Evolutionary conservation across 2,329 filamentous ascomycete genomes (phyloP).

Genomic region (Trichoderma oligosporum): DNA sequence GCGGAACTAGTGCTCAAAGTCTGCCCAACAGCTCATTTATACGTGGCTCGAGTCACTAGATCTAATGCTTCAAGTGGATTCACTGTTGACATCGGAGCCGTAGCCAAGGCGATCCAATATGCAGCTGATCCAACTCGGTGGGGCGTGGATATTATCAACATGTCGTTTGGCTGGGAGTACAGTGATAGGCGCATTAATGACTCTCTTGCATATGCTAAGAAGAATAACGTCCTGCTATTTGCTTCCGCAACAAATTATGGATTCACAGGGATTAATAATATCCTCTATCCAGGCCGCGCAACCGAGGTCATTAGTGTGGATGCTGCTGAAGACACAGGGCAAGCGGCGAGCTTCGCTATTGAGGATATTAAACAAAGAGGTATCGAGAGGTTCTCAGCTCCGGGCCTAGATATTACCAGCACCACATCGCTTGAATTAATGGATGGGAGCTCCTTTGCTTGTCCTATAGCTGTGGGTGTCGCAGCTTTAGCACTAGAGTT

Average conservation of each 20-base stretch:
- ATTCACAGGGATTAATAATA: not conserved
- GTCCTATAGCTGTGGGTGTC: not conserved
- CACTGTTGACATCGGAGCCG: not conserved
- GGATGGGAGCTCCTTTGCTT: conserved; percentile 1
- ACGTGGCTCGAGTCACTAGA: not conserved
- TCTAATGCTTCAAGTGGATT: not conserved
- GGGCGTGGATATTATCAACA: conserved; percentile 5
- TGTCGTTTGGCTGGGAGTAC: not conserved
- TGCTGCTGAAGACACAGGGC: not conserved
- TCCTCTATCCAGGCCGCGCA: not conserved
- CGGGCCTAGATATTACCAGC: not conserved
- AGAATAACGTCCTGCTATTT: not conserved
- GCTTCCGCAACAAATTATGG: not conserved
- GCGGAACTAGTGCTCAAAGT: not conserved
- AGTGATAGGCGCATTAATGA: not conserved
- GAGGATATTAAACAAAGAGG: not conserved
- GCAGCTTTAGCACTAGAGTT: not conserved
- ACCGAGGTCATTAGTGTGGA: not conserved
- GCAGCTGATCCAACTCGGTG: not conserved
- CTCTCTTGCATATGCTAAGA: not conserved
- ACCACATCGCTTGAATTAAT: not conserved
- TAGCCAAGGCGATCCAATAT: not conserved
- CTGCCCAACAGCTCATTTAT: not conserved
- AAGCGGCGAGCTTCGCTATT: not conserved
- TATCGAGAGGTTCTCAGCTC: not conserved